Conservation (phyloP, 495 filamentous ascomycete genomes). For the Jackrogersella multiformis region DNA sequence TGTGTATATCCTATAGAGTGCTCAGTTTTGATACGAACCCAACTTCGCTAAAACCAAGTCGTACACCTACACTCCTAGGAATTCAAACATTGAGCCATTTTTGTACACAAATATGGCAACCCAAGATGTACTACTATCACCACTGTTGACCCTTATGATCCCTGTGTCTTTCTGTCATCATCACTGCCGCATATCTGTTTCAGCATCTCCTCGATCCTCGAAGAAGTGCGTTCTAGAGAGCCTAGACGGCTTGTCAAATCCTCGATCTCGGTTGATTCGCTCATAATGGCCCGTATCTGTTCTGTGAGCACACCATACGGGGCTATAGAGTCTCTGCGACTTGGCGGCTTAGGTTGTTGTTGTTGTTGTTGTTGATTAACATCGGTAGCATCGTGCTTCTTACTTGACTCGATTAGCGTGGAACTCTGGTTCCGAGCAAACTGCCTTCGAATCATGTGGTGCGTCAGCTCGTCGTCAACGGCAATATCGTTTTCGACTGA, state of each 20-base stretch:
- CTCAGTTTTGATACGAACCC: background rate
- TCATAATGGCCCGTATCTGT: slow-evolving; percentile 51
- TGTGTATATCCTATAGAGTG: background rate
- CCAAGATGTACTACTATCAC: background rate
- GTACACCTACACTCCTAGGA: slow-evolving; percentile 43
- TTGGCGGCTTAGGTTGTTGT: slow-evolving; percentile 36
- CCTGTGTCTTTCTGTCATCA: background rate
- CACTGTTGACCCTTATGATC: slow-evolving; percentile 11
- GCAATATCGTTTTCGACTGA: slow-evolving; percentile 63
- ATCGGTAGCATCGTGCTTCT: slow-evolving; percentile 25
- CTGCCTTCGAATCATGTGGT: slow-evolving; percentile 58
- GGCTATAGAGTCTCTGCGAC: slow-evolving; percentile 58
- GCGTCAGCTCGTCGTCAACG: slow-evolving; percentile 62
- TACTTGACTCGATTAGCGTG: slow-evolving; percentile 32
- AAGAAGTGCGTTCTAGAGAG: slow-evolving; percentile 49
- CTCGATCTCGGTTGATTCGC: slow-evolving; percentile 50
- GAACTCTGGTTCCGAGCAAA: slow-evolving; percentile 51
- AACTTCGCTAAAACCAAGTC: background rate
- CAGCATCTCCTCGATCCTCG: slow-evolving; percentile 52
- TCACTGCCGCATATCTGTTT: slow-evolving; percentile 36
- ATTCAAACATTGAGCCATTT: slow-evolving; percentile 35
- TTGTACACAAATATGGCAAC: background rate
- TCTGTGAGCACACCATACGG: slow-evolving; percentile 51
- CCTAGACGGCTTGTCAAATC: slow-evolving; percentile 49
- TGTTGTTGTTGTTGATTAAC: slow-evolving; percentile 11